Percentiles rank a stretch among this genome's conserved stretches.
These are phyloP conservation scores for Trichopus zeylanicus DNA, from an alignment of 116 monocot genomes.

Conservation along the genomic window DNA sequence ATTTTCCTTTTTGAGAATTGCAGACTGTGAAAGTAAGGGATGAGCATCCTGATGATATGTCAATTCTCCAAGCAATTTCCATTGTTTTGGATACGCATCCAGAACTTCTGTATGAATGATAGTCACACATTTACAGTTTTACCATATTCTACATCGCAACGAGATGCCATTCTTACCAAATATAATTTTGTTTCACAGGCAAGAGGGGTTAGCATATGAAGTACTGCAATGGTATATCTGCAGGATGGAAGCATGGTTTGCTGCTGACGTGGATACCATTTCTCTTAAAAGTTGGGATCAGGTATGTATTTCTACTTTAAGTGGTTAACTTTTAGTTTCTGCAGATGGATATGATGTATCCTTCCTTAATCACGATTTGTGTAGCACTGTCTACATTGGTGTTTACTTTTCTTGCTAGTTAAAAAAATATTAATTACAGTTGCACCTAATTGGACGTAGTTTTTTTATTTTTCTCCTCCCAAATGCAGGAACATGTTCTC, in stretches of 20 bases:
- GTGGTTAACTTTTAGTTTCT: background rate
- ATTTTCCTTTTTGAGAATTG: conserved; percentile 2
- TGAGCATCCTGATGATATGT: conserved; percentile 57
- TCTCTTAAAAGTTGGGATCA: conserved; percentile 87
- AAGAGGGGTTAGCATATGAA: conserved; percentile 50
- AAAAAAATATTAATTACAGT: background rate
- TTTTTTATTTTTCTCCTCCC: background rate
- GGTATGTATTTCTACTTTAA: conserved; percentile 16
- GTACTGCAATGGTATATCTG: conserved; percentile 84
- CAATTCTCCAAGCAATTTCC: conserved; percentile 50
- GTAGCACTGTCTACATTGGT: no score
- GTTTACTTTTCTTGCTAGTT: no score
- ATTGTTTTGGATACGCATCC: conserved; percentile 64
- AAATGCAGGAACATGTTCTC: conserved; percentile 70
- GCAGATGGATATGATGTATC: background rate
- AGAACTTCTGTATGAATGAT: conserved; percentile 33
- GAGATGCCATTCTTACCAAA: background rate
- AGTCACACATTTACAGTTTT: background rate
- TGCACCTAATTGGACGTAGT: background rate
- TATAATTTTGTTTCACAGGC: conserved; percentile 21
- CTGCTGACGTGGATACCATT: conserved; percentile 58
- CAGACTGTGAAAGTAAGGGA: conserved; percentile 66
- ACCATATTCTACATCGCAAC: background rate
- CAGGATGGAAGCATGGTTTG: conserved; percentile 92
- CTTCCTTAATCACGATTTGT: no score